Base-by-base conservation (phyloP, 805 yeast species). In the Saccharomycodes ludwigii region DNA sequence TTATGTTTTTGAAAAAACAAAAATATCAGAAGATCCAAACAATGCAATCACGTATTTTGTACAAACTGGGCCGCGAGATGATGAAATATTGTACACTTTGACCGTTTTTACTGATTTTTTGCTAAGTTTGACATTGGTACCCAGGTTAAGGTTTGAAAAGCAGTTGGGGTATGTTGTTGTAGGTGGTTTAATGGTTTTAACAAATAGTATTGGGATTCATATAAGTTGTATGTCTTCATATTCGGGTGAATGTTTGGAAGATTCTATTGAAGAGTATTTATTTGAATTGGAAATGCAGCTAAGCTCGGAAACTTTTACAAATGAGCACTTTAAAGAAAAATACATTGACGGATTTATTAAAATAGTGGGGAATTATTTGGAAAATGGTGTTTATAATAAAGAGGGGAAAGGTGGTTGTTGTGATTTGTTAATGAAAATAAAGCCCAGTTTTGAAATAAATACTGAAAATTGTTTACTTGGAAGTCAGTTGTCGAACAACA, bases 131-230 rank as follows among this genome's bases (percentile, higher is more conserved):
- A 52, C 63, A 1, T 54, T 71, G 13, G 50, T 58, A 1, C 54
- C 63, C 3, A 73, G 68, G 29, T 49, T 78, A 12, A 53, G 86
- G 38, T 63, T 61, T 13, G 66, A 64, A 40, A 64, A 63, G 36
- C 79, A 73, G 39, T 48, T 79, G 33, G 86, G 83, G 0, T 79
- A 79, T 45, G 60, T 65, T 4, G 71, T 76, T 0, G 40, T 65
- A n/a, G 68, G 75, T 14, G 84, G 84, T 0, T 34, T 65, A 17
- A 54, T 80, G 36, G 42, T 66, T 1, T 48, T 71, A 18, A 56
- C 73, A 33, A 59, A 63, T 15, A 66, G 75, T 0, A 49, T 68
- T 20, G 88, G 88, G 1, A 37, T 77, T 3, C 76, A 72, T 41
- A 51, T 79, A 8, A 58, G 70, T 1, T 50, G 76, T 0, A 66